Percentiles rank a stretch among this genome's conserved stretches.
These are phyloP conservation scores for Gynochthodes officinalis DNA, from an alignment of 257 asterid genomes.

Conservation along the genomic window DNA sequence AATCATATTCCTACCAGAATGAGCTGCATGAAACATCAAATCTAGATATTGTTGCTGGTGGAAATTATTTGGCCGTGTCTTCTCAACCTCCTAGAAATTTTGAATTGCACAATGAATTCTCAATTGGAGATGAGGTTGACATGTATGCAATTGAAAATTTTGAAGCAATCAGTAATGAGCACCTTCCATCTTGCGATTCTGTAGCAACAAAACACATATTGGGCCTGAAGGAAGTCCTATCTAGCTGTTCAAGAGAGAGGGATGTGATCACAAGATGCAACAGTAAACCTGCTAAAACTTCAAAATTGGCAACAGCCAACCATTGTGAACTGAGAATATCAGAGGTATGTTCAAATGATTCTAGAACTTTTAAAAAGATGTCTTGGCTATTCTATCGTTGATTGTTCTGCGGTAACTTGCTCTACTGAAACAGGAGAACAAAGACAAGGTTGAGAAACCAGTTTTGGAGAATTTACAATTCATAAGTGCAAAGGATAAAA, in stretches of 20 bases:
- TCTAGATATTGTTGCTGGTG: constrained; percentile 32
- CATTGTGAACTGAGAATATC: constrained; percentile 20
- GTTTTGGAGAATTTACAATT: constrained; percentile 33
- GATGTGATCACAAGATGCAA: constrained; percentile 32
- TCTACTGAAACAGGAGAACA: constrained; percentile 20
- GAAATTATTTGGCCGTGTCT: constrained; percentile 24
- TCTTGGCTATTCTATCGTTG: constrained; percentile 16
- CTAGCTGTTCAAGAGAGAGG: constrained; percentile 32
- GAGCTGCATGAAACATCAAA: constrained; percentile 22
- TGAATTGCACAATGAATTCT: constrained; percentile 31
- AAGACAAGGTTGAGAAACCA: constrained; percentile 30
- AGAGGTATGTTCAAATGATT: constrained; percentile 25
- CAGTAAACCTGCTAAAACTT: constrained; percentile 29
- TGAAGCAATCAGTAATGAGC: constrained; percentile 27
- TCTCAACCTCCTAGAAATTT: constrained; percentile 32
- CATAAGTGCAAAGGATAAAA: constrained; percentile 34
- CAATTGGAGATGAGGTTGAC: constrained; percentile 32
- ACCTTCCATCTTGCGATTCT: constrained; percentile 32
- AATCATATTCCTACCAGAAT: constrained; percentile 30
- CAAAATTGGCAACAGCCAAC: constrained; percentile 30
- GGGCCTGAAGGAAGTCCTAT: constrained; percentile 28
- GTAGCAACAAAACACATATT: constrained; percentile 22
- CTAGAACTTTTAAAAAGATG: constrained; percentile 6
- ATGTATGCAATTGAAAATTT: constrained; percentile 21
- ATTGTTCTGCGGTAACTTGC: constrained; percentile 10